These are phyloP conservation scores for Magnusiomyces starmeri DNA, from an alignment of 1,139 yeast species.

Conservation along the genomic window DNA sequence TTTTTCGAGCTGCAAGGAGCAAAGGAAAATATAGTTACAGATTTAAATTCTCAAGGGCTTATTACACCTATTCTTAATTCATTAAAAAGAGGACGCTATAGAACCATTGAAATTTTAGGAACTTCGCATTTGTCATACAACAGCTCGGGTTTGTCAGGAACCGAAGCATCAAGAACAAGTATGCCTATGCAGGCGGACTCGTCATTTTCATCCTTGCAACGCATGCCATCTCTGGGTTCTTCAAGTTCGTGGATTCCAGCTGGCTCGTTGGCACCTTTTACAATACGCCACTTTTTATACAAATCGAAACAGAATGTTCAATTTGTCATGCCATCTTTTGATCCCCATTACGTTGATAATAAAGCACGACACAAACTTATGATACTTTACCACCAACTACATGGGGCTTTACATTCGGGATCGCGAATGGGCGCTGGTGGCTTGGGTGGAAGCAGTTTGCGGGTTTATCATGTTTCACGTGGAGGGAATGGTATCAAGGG, in stretches of 20 bases:
- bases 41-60: constrained; percentile 34
- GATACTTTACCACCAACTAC: constrained; percentile 40
- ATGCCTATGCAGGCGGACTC: background rate
- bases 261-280: background rate
- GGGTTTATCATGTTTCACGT: constrained; percentile 29
- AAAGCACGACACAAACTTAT: constrained; percentile 34
- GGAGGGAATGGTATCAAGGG: constrained; percentile 26
- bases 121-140: constrained; percentile 1
- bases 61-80: constrained; percentile 35
- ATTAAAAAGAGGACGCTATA: constrained; percentile 38
- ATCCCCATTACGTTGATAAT: constrained; percentile 29
- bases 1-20: constrained; percentile 67
- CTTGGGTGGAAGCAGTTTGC: constrained; percentile 25
- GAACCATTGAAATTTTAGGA: constrained; percentile 46
- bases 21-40: constrained; percentile 46
- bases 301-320: constrained; percentile 61
- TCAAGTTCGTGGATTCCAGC: constrained; percentile 1
- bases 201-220: background rate
- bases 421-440: constrained; percentile 3
- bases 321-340: constrained; percentile 42
- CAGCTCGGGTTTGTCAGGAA: background rate
- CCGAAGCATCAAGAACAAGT: background rate
- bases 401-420: constrained; percentile 31
- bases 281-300: constrained; percentile 69
- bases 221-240: constrained; percentile 2